phyloP scores from a whole-genome alignment of 148 eudicot species.

The Vaccinium corymbosum region DNA sequence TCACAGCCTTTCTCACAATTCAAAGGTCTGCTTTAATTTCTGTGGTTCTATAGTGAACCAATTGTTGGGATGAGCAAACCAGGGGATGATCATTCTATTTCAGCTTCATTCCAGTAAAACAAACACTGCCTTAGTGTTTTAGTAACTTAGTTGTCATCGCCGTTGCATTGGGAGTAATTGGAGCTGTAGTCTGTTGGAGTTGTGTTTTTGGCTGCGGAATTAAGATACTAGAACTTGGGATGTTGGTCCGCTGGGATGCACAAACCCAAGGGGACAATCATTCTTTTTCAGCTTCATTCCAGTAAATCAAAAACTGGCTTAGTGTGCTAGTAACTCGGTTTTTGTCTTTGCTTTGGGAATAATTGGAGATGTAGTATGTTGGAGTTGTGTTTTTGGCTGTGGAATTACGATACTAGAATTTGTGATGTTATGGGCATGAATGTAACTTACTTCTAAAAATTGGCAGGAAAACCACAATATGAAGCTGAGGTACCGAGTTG shows the following conservation, averaged over 20 bases:
- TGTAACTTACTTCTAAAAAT: neutral
- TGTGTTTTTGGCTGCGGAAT: neutral
- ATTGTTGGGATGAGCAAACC: neutral
- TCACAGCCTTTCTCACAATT: neutral
- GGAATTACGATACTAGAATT: neutral
- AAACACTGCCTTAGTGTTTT: neutral
- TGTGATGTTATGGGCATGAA: neutral
- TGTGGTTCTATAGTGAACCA: no score
- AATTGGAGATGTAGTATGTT: neutral
- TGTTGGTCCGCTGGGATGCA: neutral
- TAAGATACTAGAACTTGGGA: no score
- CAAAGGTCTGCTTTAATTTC: neutral
- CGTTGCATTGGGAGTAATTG: neutral
- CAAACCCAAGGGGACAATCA: neutral
- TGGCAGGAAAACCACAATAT: conserved; percentile 57
- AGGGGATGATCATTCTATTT: neutral
- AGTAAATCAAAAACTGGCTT: neutral
- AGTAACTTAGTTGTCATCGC: neutral
- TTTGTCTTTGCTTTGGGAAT: neutral
- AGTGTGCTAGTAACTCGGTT: neutral
- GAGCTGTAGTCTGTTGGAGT: neutral
- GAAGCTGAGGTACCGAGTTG: conserved; percentile 60
- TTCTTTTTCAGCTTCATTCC: neutral
- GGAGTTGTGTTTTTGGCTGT: neutral
- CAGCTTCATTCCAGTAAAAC: neutral